These are phyloP conservation scores for Termitomyces sp. DNA, from an alignment of 768 basidiomycete species.

Conservation along the genomic window DNA sequence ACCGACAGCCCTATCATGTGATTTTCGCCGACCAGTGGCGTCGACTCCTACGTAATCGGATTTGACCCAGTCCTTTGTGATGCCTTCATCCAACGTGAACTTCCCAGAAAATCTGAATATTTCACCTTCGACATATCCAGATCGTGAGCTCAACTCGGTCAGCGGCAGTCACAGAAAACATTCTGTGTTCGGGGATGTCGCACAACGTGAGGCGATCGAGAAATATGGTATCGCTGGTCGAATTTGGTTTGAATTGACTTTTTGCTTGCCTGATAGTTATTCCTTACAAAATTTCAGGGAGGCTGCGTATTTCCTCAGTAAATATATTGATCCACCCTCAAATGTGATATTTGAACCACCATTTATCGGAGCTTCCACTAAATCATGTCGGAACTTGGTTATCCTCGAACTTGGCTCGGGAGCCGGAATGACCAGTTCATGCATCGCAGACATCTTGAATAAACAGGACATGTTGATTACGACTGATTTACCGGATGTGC, in stretches of 20 bases:
- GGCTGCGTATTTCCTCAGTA: constrained; percentile 55
- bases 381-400: constrained; percentile 14
- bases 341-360: constrained; percentile 50
- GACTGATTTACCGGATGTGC: constrained; percentile 79
- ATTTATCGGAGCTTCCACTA: constrained; percentile 23
- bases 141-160: neutral
- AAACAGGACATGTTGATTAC: constrained; percentile 45
- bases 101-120: constrained; percentile 35
- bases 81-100: constrained; percentile 19
- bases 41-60: neutral
- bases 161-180: constrained; percentile 9
- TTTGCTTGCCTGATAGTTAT: neutral
- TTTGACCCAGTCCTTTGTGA: neutral
- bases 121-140: constrained; percentile 23
- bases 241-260: constrained; percentile 54
- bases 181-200: constrained; percentile 22
- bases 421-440: constrained; percentile 53
- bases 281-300: constrained; percentile 47
- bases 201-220: constrained; percentile 56
- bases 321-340: constrained; percentile 42
- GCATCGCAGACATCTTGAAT: constrained; percentile 27
- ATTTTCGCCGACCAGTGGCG: neutral
- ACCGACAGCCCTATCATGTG: constrained; percentile 10
- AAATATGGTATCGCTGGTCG: constrained; percentile 80
- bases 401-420: constrained; percentile 82